Evolutionary conservation across 2,329 filamentous ascomycete genomes (phyloP), one percentile per base, ranked within the genome.

Genomic region (Colletotrichum cuscutae): DNA sequence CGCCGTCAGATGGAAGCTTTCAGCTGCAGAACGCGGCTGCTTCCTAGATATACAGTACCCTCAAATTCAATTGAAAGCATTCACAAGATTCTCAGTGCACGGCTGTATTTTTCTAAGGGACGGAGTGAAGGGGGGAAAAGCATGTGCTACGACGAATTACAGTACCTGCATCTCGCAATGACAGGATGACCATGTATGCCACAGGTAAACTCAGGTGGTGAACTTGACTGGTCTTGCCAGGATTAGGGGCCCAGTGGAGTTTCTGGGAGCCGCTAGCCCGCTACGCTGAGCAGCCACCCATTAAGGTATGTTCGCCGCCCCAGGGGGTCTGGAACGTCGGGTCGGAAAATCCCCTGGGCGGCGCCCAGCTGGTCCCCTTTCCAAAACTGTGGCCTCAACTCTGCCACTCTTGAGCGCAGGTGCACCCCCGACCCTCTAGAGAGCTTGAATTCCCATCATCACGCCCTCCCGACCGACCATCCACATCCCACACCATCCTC

Each of bases 301-400:
- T 73, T 71, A 22, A 73, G 67, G 71, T 52, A 73, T 56, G 66
- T 65, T 71, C 71, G 71, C 71, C 66, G 71, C 67, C 65, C 58
- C 58, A 49, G 30, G 57, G 58, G 52, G 26, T 54, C 65, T 72
- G 66, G 70, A 72, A 72, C 66, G 37, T 73, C 71, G 71, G 71
- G 71, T 59, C 71, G 71, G 71, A 73, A 72, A 73, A 73, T 71
- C 71, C 60, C 60, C 58, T 30, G 46, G 68, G 30, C 61, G 61
- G 28, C 13, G 82, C 67, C 52, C 80, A 81, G 81, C 65, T 67
- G 62, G 69, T 75, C 73, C 74, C 74, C 74, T 79, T 82, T 82
- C 79, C 82, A 77, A 82, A 83, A 84, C 84, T 81, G 83, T 85
- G 83, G 83, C 83, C 83, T 85, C 80, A 84, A 84, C 80, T 82